Conservation (phyloP, 73 alveolate species). For the Paramecium octaurelia region DNA sequence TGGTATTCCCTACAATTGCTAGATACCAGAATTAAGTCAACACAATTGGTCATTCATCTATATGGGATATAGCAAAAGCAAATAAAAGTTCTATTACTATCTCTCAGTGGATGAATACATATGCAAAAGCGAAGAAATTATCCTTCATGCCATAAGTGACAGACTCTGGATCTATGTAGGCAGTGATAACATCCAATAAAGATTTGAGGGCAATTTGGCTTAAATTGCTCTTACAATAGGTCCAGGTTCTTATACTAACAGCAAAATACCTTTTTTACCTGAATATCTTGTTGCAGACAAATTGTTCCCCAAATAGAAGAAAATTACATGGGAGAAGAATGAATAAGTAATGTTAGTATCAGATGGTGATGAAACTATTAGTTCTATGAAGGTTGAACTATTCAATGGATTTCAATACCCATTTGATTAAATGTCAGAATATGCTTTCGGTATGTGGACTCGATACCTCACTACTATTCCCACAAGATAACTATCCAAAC, state of each 20-base stretch:
- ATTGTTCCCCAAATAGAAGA: neutral
- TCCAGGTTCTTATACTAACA: neutral
- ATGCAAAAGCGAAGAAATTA: neutral
- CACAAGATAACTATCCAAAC: neutral
- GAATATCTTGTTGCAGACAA: slow-evolving; percentile 32
- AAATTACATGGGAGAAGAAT: neutral
- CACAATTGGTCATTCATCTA: slow-evolving; percentile 26
- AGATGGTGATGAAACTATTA: slow-evolving; percentile 6
- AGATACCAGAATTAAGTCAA: slow-evolving; percentile 1
- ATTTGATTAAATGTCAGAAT: slow-evolving; percentile 2
- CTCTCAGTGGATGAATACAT: neutral
- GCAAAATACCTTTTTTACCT: neutral
- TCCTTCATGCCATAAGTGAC: slow-evolving; percentile 30
- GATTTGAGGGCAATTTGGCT: slow-evolving; percentile 36
- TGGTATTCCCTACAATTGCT: neutral
- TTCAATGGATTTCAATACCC: slow-evolving; percentile 36
- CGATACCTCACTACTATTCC: slow-evolving; percentile 16
- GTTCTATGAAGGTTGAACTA: neutral
- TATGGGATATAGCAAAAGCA: slow-evolving; percentile 27
- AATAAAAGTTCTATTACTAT: neutral
- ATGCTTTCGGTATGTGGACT: slow-evolving; percentile 35
- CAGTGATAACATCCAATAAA: neutral
- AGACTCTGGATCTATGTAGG: neutral
- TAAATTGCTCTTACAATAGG: slow-evolving; percentile 3
- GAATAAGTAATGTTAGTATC: neutral